A percentile compares a stretch with the other conserved stretches of the same genome.
phyloP scores from a whole-genome alignment of 495 filamentous ascomycete genomes.

The Lasiosphaeria miniovina region DNA sequence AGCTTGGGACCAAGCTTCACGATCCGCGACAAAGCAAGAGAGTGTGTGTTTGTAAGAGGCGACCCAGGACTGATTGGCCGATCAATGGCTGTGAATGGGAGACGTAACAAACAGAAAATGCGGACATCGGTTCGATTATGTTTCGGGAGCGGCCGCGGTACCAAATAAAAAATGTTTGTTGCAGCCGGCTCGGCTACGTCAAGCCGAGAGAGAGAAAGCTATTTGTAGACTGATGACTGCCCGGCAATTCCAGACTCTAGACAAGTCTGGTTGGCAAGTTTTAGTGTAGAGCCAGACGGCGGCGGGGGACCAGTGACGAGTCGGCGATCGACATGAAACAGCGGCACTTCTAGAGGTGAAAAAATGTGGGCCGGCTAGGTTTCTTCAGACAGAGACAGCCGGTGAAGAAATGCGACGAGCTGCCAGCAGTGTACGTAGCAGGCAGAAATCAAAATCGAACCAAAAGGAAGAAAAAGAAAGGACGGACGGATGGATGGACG shows the following conservation, averaged over 20 bases:
- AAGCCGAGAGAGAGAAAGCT: neutral
- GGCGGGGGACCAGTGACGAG: constrained; percentile 11
- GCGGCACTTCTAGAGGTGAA: too few species aligned
- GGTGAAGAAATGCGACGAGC: constrained; percentile 5
- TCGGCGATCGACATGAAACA: constrained; percentile 26
- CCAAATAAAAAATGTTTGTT: neutral
- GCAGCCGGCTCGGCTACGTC: neutral
- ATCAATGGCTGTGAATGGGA: too few species aligned
- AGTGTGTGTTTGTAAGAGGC: too few species aligned
- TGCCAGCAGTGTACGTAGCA: neutral
- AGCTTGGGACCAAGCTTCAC: too few species aligned
- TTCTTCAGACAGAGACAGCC: neutral
- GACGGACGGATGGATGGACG: neutral
- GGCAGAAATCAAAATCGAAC: too few species aligned
- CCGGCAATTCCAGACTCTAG: constrained; percentile 14
- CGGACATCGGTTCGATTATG: neutral
- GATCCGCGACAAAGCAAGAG: too few species aligned
- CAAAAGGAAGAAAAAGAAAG: neutral
- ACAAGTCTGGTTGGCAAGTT: constrained; percentile 16
- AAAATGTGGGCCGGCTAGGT: neutral
- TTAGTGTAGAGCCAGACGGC: constrained; percentile 1
- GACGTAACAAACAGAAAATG: too few species aligned
- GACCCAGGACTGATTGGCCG: too few species aligned
- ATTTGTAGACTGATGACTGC: constrained; percentile 7
- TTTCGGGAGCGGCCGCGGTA: neutral